Evolutionary conservation across 495 filamentous ascomycete species (phyloP).

Genomic region (Chaetomidium leptoderma): DNA sequence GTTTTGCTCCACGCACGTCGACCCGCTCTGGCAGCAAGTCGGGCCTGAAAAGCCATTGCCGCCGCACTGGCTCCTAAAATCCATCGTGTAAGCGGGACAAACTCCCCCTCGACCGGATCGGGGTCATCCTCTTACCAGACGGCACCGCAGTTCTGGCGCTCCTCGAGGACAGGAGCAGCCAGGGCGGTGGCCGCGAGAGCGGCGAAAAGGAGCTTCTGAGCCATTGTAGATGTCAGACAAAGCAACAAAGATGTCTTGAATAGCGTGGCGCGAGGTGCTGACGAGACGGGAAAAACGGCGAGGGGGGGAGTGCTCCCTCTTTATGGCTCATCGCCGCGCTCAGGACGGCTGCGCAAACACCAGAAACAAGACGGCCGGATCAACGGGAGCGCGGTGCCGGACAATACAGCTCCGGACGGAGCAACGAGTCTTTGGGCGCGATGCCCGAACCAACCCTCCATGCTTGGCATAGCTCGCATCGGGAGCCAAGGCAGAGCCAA

Average conservation of each 20-base stretch:
- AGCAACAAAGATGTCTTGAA: slow-evolving; percentile 4
- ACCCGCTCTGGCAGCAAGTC: slow-evolving; percentile 48
- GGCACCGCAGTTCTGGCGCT: slow-evolving; percentile 37
- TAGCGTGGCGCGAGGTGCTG: slow-evolving; percentile 12
- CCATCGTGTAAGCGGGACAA: background rate
- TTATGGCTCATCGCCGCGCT: slow-evolving; percentile 1
- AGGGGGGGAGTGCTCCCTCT: background rate
- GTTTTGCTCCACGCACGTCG: slow-evolving; percentile 42
- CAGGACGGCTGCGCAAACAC: background rate
- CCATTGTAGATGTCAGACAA: slow-evolving; percentile 24
- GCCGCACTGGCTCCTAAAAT: slow-evolving; percentile 46
- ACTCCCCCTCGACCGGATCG: too few relatives aligned
- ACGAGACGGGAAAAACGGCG: background rate
- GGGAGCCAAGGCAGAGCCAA: background rate
- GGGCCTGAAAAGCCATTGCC: slow-evolving; percentile 45
- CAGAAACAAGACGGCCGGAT: slow-evolving; percentile 18
- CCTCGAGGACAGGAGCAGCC: slow-evolving; percentile 40
- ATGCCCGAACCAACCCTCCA: background rate
- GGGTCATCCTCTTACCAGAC: slow-evolving; percentile 28
- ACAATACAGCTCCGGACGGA: background rate
- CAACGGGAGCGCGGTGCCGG: slow-evolving; percentile 25
- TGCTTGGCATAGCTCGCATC: background rate
- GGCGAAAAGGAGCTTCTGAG: slow-evolving; percentile 29
- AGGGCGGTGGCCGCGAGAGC: slow-evolving; percentile 35
- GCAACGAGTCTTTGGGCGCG: background rate